These are phyloP conservation scores for Porogramme epimiltina DNA, from an alignment of 1,284 basidiomycete species.

Conservation along the genomic window DNA sequence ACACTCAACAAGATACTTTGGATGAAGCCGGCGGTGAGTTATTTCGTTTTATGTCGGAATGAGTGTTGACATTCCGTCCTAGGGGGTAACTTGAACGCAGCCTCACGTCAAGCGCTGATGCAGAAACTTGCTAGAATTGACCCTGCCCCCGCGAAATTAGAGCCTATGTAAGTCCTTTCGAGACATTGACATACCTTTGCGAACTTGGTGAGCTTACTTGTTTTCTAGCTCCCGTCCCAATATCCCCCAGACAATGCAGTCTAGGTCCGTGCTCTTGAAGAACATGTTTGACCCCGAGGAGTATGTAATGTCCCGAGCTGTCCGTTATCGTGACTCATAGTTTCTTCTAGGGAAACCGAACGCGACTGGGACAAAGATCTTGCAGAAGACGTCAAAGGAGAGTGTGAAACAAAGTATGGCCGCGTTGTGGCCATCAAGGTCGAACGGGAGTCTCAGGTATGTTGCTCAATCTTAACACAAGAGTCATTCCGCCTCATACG, in stretches of 20 bases:
- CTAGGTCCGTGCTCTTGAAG: constrained; percentile 83
- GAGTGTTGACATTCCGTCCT: background rate
- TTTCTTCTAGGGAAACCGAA: constrained; percentile 80
- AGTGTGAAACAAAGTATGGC: constrained; percentile 93
- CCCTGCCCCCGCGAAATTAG: constrained; percentile 53
- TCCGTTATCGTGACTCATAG: background rate
- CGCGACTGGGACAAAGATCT: constrained; percentile 96
- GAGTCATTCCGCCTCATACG: background rate
- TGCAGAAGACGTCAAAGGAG: constrained; percentile 92
- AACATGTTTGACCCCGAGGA: constrained; percentile 99
- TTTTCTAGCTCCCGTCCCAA: constrained; percentile 58
- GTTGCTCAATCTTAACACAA: constrained; percentile 21
- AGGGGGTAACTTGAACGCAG: constrained; percentile 94
- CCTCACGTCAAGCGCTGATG: constrained; percentile 96
- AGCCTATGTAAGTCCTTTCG: constrained; percentile 53
- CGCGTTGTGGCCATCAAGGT: constrained; percentile 86
- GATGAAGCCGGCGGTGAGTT: constrained; percentile 79
- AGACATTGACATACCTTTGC: background rate
- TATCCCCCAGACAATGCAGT: constrained; percentile 80
- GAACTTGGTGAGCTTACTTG: background rate
- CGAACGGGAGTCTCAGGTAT: constrained; percentile 89
- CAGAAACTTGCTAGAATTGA: constrained; percentile 97
- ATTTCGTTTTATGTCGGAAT: background rate
- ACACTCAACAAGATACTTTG: constrained; percentile 77
- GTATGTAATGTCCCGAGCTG: constrained; percentile 44